phyloP scores from a whole-genome alignment of 169 alveolate genomes.

The Theileria sp. region DNA sequence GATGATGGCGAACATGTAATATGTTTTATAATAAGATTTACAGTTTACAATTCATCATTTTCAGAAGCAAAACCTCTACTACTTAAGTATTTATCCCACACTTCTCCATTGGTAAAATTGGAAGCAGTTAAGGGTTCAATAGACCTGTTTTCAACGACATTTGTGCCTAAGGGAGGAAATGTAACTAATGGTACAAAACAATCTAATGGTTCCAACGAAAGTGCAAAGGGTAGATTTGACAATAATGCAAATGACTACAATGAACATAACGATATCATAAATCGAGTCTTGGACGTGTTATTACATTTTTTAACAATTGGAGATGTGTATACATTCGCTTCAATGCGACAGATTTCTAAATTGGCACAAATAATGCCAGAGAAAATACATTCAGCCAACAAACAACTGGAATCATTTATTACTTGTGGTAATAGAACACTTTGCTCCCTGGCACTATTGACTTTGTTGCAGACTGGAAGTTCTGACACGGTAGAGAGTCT shows the following conservation, averaged over 20 bases:
- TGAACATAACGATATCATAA: neutral
- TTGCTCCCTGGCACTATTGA: constrained; percentile 93
- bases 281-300: constrained; percentile 12
- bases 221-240: neutral
- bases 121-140: constrained; percentile 47
- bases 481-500: constrained; percentile 91
- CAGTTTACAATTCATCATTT: constrained; percentile 25
- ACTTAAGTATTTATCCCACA: constrained; percentile 13
- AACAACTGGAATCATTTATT: constrained; percentile 88
- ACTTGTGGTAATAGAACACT: constrained; percentile 86
- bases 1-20: constrained; percentile 37
- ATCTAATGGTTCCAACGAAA: neutral
- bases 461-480: constrained; percentile 93
- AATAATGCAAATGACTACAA: constrained; percentile 8
- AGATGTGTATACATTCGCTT: constrained; percentile 45
- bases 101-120: constrained; percentile 23
- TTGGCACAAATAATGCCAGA: constrained; percentile 69
- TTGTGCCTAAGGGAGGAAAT: constrained; percentile 30
- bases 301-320: constrained; percentile 36
- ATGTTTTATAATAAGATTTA: constrained; percentile 57
- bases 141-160: neutral
- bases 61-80: constrained; percentile 32
- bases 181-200: constrained; percentile 42
- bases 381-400: constrained; percentile 53
- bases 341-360: constrained; percentile 65